phyloP scores from a whole-genome alignment of 75 land plant species.

The Selaginella moellendorffii region DNA sequence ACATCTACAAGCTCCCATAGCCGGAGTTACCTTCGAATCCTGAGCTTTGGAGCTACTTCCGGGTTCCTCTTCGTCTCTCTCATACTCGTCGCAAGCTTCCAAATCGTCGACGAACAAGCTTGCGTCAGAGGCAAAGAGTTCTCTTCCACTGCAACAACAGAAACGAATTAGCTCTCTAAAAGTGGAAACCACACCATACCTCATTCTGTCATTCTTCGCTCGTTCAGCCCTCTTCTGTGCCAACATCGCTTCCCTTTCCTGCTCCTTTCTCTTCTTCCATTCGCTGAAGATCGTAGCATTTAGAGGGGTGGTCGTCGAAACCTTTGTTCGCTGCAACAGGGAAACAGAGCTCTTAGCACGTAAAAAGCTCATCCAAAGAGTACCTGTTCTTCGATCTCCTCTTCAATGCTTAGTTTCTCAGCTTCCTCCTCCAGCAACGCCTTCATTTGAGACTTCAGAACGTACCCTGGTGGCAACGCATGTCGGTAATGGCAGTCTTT shows the following conservation, averaged over 20 bases:
- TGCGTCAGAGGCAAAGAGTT: constrained; percentile 80
- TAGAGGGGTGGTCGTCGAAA: constrained; percentile 52
- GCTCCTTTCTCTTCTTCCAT: constrained; percentile 82
- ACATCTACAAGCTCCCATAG: too few relatives aligned
- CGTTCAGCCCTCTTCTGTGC: constrained; percentile 82
- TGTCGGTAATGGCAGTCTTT: constrained; percentile 96
- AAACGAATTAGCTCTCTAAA: too few relatives aligned
- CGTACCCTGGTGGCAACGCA: constrained; percentile 95
- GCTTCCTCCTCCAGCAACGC: constrained; percentile 83
- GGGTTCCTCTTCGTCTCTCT: constrained; percentile 52
- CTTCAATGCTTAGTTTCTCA: constrained; percentile 75
- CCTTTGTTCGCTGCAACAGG: constrained; percentile 41
- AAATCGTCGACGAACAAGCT: constrained; percentile 97
- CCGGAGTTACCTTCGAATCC: too few relatives aligned
- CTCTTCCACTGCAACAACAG: constrained; percentile 69
- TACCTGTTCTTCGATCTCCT: constrained; percentile 93
- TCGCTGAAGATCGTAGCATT: constrained; percentile 68
- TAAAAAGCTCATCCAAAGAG: not conserved
- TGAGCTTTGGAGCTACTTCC: not conserved
- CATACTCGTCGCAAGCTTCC: constrained; percentile 81
- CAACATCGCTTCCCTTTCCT: constrained; percentile 57
- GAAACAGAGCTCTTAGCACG: not conserved
- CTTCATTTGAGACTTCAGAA: constrained; percentile 97
- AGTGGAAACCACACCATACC: constrained; percentile 42
- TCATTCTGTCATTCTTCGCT: constrained; percentile 95